Evolutionary conservation across 108 stramenopile species (phyloP).

Genomic region (Cylindrotheca fusiformis): DNA sequence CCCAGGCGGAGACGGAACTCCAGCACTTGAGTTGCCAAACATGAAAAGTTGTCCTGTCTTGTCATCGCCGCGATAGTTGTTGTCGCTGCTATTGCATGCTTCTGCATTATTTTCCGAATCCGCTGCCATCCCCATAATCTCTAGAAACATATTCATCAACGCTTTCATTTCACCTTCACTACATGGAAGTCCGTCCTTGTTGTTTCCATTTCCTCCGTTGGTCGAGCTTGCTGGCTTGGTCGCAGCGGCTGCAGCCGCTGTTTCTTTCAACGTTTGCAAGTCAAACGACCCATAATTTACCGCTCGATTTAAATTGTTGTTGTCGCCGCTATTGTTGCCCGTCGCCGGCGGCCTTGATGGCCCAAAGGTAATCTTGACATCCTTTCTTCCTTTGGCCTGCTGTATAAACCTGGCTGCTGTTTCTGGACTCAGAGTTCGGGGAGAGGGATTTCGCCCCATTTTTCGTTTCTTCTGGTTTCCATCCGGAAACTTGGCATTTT

Average conservation of each 20-base stretch:
- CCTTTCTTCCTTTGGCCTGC: slow-evolving; percentile 8
- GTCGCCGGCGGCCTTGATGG: slow-evolving; percentile 24
- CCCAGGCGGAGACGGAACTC: slow-evolving; percentile 1
- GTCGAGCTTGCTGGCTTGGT: not conserved
- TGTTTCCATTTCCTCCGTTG: not conserved
- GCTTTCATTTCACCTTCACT: slow-evolving; percentile 66
- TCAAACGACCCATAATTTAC: slow-evolving; percentile 25
- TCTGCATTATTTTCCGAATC: slow-evolving; percentile 14
- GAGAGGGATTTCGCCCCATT: slow-evolving; percentile 2
- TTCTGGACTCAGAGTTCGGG: slow-evolving; percentile 16
- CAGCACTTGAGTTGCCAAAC: slow-evolving; percentile 19
- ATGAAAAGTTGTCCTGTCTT: slow-evolving; percentile 10
- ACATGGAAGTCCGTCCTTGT: slow-evolving; percentile 35
- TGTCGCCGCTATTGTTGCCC: not conserved
- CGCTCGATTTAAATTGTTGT: not conserved
- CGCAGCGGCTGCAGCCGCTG: slow-evolving; percentile 17
- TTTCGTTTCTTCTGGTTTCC: not conserved
- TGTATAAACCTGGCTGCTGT: slow-evolving; percentile 15
- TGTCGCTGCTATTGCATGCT: slow-evolving; percentile 1
- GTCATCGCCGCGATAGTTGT: slow-evolving; percentile 7
- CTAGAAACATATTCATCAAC: slow-evolving; percentile 61
- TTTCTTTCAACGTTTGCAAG: slow-evolving; percentile 27
- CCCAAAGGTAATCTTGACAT: slow-evolving; percentile 34
- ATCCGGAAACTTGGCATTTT: not conserved
- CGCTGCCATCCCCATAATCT: slow-evolving; percentile 55